These are phyloP conservation scores for Phytopythium mirpurense DNA, from an alignment of 352 stramenopile species.

Conservation along the genomic window DNA sequence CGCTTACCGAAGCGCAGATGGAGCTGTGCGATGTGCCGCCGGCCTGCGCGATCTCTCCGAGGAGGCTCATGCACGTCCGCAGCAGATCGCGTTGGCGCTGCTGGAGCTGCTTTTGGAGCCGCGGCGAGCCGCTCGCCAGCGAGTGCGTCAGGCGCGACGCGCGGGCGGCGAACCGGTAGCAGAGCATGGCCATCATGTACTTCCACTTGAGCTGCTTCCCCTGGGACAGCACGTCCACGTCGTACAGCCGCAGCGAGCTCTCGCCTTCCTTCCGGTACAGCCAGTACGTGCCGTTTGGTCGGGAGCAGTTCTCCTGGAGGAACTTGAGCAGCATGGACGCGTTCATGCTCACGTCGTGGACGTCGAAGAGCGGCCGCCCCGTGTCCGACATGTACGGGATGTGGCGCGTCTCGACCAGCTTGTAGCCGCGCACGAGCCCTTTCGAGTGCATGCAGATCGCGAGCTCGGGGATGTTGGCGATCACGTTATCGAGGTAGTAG, in stretches of 20 bases:
- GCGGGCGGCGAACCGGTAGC: slow-evolving; percentile 77
- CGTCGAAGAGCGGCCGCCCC: slow-evolving; percentile 61
- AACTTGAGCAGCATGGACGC: slow-evolving; percentile 86
- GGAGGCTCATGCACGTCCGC: slow-evolving; percentile 64
- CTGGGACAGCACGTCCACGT: slow-evolving; percentile 77
- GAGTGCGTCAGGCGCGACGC: slow-evolving; percentile 61
- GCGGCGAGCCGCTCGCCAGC: slow-evolving; percentile 42
- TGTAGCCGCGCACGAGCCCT: slow-evolving; percentile 79
- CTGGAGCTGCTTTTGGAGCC: slow-evolving; percentile 58
- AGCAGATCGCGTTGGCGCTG: slow-evolving; percentile 73
- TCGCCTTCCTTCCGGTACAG: slow-evolving; percentile 78
- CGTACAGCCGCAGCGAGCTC: slow-evolving; percentile 71
- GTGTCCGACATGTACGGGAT: slow-evolving; percentile 78
- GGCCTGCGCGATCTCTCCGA: slow-evolving; percentile 62
- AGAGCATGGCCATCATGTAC: slow-evolving; percentile 90
- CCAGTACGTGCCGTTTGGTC: slow-evolving; percentile 83
- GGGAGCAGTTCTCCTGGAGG: slow-evolving; percentile 78
- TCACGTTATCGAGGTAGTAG: slow-evolving; percentile 87
- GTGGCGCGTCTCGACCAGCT: slow-evolving; percentile 74
- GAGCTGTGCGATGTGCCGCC: slow-evolving; percentile 59
- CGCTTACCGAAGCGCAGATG: slow-evolving; percentile 75
- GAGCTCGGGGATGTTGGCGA: slow-evolving; percentile 82
- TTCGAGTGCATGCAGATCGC: slow-evolving; percentile 87
- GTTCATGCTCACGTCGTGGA: slow-evolving; percentile 85
- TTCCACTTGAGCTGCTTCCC: slow-evolving; percentile 88